These are phyloP conservation scores for Parathielavia hyrcaniae DNA, from an alignment of 495 filamentous ascomycete genomes.

Conservation along the genomic window DNA sequence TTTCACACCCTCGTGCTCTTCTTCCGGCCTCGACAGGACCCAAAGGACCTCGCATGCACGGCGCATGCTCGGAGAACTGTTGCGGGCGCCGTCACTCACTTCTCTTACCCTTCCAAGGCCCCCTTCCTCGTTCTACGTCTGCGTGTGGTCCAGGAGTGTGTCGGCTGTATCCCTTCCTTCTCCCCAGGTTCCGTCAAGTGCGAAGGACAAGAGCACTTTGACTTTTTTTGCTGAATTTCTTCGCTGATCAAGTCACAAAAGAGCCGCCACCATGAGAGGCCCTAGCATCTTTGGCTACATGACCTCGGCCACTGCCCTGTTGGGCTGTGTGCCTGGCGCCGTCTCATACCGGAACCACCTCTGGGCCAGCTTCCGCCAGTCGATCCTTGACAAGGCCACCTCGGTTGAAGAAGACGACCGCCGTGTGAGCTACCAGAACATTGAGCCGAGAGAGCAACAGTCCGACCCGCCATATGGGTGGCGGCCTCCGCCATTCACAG, in stretches of 20 bases:
- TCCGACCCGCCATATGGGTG: constrained; percentile 42
- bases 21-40: not conserved
- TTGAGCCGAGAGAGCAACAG: constrained; percentile 24
- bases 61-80: not conserved
- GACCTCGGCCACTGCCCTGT: constrained; percentile 31
- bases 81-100: not conserved
- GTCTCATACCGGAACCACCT: constrained; percentile 28
- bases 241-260: not conserved
- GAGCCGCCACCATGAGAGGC: constrained; percentile 35
- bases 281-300: constrained; percentile 31
- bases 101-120: not conserved
- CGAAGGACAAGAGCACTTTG: not conserved
- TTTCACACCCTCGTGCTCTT: not conserved
- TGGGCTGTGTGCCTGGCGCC: constrained; percentile 27
- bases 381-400: constrained; percentile 10
- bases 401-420: constrained; percentile 4
- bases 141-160: not conserved
- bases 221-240: not conserved
- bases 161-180: not conserved
- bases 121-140: not conserved
- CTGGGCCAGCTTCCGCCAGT: constrained; percentile 26
- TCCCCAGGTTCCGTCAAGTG: not conserved
- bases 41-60: not conserved
- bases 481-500: constrained; percentile 29
- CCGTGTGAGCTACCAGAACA: not conserved